Conservation (phyloP, 306 rosid species). For the Begonia fuchsioides region DNA sequence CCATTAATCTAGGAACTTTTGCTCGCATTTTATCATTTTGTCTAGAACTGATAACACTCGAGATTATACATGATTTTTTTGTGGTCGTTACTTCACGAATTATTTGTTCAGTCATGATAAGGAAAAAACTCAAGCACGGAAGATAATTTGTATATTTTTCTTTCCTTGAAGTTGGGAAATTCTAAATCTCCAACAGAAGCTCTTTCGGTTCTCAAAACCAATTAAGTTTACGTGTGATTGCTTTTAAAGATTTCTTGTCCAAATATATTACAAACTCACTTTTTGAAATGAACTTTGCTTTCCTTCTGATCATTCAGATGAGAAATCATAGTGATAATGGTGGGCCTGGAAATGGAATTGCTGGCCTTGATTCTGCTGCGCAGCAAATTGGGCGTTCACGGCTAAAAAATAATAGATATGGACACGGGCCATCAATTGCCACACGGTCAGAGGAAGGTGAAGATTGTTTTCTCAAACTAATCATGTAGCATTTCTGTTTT, state of each 20-base stretch:
- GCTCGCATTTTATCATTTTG: too few relatives aligned
- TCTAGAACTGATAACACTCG: too few relatives aligned
- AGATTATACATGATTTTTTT: too few relatives aligned
- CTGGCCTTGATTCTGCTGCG: conserved; percentile 45
- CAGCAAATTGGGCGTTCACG: conserved; percentile 44
- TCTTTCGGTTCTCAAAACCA: neutral
- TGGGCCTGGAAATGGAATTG: conserved; percentile 35
- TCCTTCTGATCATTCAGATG: conserved; percentile 36
- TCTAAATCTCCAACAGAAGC: neutral
- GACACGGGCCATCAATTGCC: conserved; percentile 53
- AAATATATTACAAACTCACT: neutral
- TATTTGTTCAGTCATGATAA: neutral
- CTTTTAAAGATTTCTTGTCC: neutral
- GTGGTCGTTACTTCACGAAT: too few relatives aligned
- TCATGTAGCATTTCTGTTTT: neutral
- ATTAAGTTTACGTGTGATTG: neutral
- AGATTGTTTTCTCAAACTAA: conserved; percentile 8
- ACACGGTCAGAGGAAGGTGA: conserved; percentile 86
- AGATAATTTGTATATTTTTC: neutral
- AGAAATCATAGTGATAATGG: conserved; percentile 57
- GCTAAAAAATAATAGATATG: conserved; percentile 41
- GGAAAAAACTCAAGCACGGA: neutral
- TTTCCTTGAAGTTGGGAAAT: too few relatives aligned
- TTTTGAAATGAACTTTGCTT: conserved; percentile 5
- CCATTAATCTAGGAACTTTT: too few relatives aligned